Evolutionary conservation across 345 rosid genomes (phyloP), one percentile per base, ranked within the genome.

Genomic region (Corymbia maculata): DNA sequence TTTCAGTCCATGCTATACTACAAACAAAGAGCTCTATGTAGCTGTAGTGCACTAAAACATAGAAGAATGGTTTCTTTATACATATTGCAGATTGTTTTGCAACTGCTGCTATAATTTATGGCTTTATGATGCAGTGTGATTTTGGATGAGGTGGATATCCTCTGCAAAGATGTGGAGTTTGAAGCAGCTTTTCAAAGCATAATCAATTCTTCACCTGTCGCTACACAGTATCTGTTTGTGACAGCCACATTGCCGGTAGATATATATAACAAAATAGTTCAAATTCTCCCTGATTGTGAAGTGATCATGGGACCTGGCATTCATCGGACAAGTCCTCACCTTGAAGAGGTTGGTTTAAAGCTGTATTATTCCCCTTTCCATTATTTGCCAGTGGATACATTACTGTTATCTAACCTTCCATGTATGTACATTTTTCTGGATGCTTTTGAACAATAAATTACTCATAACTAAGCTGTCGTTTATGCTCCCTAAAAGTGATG

Each of bases 241-340:
- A 96, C 98, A 52, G 99, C 99, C 90, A 97, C 99, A 59, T 95
- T 97, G 89, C 99, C 99, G 3, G 89, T 96, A 75, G 96, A 92
- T 85, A 92, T 95, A 91, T 97, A 95, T 91, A 95, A 96, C 93
- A 97, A 97, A 87, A 94, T 97, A 80, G 94, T 97, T 88, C 95
- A 96, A 91, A 91, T 93, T 88, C 93, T 97, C 88, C 99, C 99
- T 51, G 99, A 96, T 89, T 94, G 98, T 90, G 91, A 94, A 92
- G 96, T 95, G 85, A 92, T 96, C 89, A 95, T 96, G 99, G 99
- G 99, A 92, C 99, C 98, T 90, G 94, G 98, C 51, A 94, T 95
- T 92, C 98, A 96, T 90, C 97, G 97, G 64, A 95, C 95, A 89
- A 97, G 98, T 91, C 87, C 92, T 85, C 92, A 95, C 86, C 98